phyloP scores from a whole-genome alignment of 2,329 filamentous ascomycete species.

The Exophiala spinifera region DNA sequence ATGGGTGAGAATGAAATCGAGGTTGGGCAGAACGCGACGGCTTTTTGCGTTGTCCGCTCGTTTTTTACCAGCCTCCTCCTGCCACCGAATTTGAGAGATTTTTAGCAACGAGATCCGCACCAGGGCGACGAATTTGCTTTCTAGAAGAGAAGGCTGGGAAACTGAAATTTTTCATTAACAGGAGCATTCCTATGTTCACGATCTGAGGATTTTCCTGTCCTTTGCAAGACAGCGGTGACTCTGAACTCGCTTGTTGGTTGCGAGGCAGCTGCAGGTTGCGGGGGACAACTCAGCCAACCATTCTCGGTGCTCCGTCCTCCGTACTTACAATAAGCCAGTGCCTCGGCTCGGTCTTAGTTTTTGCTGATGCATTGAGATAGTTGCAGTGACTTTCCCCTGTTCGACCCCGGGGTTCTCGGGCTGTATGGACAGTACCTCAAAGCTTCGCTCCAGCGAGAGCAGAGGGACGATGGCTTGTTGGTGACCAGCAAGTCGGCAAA shows the following conservation, averaged over 20 bases:
- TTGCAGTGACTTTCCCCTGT: not conserved
- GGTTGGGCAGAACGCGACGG: conserved; percentile 9
- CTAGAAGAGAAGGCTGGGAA: conserved; percentile 10
- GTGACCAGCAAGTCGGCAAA: not conserved
- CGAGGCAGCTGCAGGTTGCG: not conserved
- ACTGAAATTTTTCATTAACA: not conserved
- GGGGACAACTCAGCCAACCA: not conserved
- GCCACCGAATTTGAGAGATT: conserved; percentile 10
- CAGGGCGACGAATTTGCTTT: not conserved
- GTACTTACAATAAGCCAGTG: too few relatives aligned
- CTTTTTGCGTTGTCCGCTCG: conserved; percentile 9
- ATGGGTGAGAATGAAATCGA: conserved; percentile 4
- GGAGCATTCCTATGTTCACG: not conserved
- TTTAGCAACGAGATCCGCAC: conserved; percentile 8
- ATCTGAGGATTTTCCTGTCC: not conserved
- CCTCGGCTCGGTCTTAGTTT: not conserved
- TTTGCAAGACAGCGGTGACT: not conserved
- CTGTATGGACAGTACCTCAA: too few relatives aligned
- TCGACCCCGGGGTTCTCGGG: too few relatives aligned
- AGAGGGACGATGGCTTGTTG: not conserved
- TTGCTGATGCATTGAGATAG: not conserved
- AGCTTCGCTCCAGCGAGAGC: too few relatives aligned
- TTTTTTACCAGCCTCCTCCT: conserved; percentile 15
- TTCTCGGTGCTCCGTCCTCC: not conserved
- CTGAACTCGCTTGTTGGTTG: not conserved